Evolutionary conservation across 805 yeast species (phyloP).

Genomic region (Cyberlindnera japonica): DNA sequence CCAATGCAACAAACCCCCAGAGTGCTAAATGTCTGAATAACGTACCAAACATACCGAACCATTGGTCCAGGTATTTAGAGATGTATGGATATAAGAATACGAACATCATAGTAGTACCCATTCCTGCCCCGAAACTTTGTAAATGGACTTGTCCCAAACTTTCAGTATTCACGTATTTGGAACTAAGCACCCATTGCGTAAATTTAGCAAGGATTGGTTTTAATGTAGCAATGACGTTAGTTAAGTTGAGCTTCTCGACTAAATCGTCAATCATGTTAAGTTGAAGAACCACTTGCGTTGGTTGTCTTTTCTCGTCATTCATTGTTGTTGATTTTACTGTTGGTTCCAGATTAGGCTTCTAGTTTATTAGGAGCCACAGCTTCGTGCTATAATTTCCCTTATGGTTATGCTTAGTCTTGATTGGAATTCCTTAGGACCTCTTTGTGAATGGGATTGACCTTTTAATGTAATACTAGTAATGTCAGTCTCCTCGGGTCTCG

Average conservation of each 20-base stretch:
- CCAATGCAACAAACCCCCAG: slow-evolving; percentile 19
- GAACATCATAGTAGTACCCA: slow-evolving; percentile 15
- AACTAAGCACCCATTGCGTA: slow-evolving; percentile 11
- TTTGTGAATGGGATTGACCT: no score
- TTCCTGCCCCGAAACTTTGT: slow-evolving; percentile 26
- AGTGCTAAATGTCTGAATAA: slow-evolving; percentile 19
- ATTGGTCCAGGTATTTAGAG: slow-evolving; percentile 21
- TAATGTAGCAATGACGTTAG: neutral
- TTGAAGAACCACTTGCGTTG: neutral
- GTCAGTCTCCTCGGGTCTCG: no score
- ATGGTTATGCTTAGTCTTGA: no score
- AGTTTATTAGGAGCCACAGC: no score
- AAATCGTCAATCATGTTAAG: slow-evolving; percentile 10
- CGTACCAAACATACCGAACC: slow-evolving; percentile 21
- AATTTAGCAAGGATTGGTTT: slow-evolving; percentile 3
- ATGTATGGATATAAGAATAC: slow-evolving; percentile 25
- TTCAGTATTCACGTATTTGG: slow-evolving; percentile 22
- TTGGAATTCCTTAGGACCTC: no score
- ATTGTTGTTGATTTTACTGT: neutral
- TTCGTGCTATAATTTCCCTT: no score
- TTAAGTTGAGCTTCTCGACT: slow-evolving; percentile 17
- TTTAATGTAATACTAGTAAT: no score
- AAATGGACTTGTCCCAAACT: slow-evolving; percentile 26
- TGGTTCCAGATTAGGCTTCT: neutral
- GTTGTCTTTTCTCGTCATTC: neutral